Conservation (phyloP, 2,329 filamentous ascomycete species). For the Lachnellula cervina region DNA sequence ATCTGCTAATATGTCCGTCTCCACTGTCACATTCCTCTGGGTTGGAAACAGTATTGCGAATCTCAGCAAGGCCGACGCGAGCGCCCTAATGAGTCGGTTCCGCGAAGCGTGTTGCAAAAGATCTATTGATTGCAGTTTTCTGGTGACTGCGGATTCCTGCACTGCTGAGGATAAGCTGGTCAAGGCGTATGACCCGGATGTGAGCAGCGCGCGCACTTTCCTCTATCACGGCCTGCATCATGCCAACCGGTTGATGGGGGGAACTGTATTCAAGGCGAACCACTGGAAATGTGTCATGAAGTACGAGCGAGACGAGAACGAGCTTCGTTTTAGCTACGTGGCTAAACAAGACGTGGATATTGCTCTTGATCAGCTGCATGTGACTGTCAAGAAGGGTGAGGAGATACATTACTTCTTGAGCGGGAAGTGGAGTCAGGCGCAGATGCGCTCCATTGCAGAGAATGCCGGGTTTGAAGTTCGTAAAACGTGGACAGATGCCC, state of each 20-base stretch:
- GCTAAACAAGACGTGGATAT: background rate
- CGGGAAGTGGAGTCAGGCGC: background rate
- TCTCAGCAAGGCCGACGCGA: background rate
- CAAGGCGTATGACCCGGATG: background rate
- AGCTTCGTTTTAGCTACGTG: background rate
- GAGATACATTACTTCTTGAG: background rate
- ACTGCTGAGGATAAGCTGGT: background rate
- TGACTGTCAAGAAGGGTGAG: background rate
- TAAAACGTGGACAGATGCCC: background rate
- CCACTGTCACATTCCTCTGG: background rate
- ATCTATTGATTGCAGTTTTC: background rate
- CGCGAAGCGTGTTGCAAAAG: background rate
- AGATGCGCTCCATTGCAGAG: background rate
- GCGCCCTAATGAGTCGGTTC: background rate
- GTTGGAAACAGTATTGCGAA: background rate
- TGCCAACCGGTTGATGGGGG: background rate
- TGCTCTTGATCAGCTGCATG: background rate
- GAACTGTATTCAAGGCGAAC: background rate
- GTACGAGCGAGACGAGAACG: background rate
- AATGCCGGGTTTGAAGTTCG: background rate
- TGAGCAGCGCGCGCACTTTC: background rate
- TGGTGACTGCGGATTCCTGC: background rate
- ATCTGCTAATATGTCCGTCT: background rate
- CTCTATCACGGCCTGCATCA: background rate
- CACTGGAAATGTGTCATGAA: background rate